Conservation (phyloP, 2,329 filamentous ascomycete genomes). For the Monosporascus cannonballus region DNA sequence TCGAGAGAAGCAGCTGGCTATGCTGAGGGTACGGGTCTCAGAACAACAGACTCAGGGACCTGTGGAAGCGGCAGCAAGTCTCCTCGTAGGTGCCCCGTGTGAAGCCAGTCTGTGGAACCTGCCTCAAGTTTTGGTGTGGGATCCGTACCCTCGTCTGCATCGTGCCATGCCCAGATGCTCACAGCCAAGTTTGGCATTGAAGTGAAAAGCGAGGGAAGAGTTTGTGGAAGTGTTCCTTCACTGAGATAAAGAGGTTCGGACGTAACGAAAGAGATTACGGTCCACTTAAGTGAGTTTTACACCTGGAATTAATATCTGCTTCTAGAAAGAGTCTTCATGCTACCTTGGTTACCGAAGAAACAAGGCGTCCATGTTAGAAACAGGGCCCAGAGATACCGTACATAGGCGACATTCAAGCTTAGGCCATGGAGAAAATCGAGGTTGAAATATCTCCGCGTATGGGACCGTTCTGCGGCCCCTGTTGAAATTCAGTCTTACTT, state of each 20-base stretch:
- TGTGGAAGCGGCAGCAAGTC: conserved; percentile 2
- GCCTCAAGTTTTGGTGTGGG: conserved; percentile 8
- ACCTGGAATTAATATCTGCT: conserved; percentile 7
- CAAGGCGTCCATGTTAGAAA: too few relatives aligned
- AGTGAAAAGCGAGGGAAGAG: conserved; percentile 5
- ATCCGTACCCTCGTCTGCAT: conserved; percentile 4
- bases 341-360: not conserved
- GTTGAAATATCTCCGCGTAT: too few relatives aligned
- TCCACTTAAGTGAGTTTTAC: conserved; percentile 13
- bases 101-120: conserved; percentile 11
- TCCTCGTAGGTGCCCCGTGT: conserved; percentile 12
- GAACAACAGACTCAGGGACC: not conserved
- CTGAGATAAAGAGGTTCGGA: conserved; percentile 9
- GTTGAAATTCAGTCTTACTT: too few relatives aligned
- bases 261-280: not conserved
- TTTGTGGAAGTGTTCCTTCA: conserved; percentile 7
- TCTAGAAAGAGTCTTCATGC: not conserved
- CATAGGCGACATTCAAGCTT: too few relatives aligned
- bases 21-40: conserved; percentile 9
- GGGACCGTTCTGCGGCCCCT: too few relatives aligned
- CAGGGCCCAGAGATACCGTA: too few relatives aligned
- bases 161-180: conserved; percentile 3
- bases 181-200: not conserved
- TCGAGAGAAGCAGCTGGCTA: conserved; percentile 3
- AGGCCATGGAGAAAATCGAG: too few relatives aligned